Evolutionary conservation across 768 basidiomycete species (phyloP), one percentile per base, ranked within the genome.

Genomic region (Hirschioporus abietinus): DNA sequence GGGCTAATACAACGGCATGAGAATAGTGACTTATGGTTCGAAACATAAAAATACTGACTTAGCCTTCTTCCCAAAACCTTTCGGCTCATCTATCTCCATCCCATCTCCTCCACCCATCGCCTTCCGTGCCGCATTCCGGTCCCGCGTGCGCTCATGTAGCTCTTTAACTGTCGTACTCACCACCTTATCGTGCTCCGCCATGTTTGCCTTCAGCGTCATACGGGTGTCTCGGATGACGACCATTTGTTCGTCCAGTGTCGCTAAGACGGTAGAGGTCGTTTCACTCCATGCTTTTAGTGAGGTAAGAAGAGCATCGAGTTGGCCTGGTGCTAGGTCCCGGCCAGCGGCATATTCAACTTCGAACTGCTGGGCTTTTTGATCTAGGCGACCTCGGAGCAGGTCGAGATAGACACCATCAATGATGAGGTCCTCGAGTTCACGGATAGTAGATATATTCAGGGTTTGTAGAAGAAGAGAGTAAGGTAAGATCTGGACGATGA

Each of bases 401-500:
- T 93, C 91, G 57, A 92, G 87, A 78, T 98, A 99, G 76, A 98
- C 95, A 12, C 92, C 92, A 72, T 98, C 95, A 76, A 99, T 99
- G 74, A 99, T 92, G 69, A 98, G 87, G 77, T 98, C 96, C 76
- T 99, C 96, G 1, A 99, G 88, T 66, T 92, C 92, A 65, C 96
- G 89, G 66, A 96, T 87, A 6, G 86, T 88, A 2, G 87, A 82
- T 76, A 96, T 83, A 63, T 93, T 85, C 23, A 99, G 84, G 2
- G 84, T 79, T 63, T 84, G 74, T 7, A 93, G 84, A 1, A 99
- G 84, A 36, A 83, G 78, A 10, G 86, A 76, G 76, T 99, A 99
- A 0, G 93, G 87, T 1, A 98, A 85, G 71, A 93, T 91, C 95
- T 92, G 27, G 52, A 52, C 62, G 71, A 65, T 25, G 63, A 20